Percentiles rank a stretch among this genome's conserved stretches.
Conservation (phyloP, 331 rosid genomes). For the Quercus tomentella region DNA sequence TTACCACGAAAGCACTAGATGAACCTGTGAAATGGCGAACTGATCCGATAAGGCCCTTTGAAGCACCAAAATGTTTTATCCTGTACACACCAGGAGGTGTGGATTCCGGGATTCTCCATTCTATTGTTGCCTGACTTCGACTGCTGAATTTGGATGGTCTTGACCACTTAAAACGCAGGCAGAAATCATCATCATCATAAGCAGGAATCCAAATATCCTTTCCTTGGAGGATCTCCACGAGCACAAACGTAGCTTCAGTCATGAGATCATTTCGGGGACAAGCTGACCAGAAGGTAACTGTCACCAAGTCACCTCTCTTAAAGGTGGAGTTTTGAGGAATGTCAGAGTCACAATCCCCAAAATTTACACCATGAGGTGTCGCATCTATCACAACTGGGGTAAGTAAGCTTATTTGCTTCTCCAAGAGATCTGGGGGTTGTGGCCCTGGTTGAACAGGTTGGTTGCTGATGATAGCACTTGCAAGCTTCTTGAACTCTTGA, state of each 20-base stretch:
- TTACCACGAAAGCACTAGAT: conserved; percentile 73
- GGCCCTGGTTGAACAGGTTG: conserved; percentile 55
- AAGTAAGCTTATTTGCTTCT: conserved; percentile 69
- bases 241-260: conserved; percentile 89
- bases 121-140: conserved; percentile 63
- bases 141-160: conserved; percentile 61
- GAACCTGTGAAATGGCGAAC: conserved; percentile 76
- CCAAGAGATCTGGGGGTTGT: conserved; percentile 79
- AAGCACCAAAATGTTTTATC: conserved; percentile 76
- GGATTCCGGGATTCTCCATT: conserved; percentile 73
- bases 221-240: conserved; percentile 66
- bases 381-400: conserved; percentile 72
- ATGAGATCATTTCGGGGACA: conserved; percentile 88
- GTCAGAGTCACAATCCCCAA: conserved; percentile 66
- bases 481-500: conserved; percentile 89
- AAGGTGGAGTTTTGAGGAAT: conserved; percentile 67
- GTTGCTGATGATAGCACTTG: conserved; percentile 41
- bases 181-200: conserved; percentile 88
- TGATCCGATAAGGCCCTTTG: conserved; percentile 58
- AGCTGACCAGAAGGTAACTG: conserved; percentile 73
- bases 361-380: conserved; percentile 52
- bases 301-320: conserved; percentile 54
- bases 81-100: conserved; percentile 69
- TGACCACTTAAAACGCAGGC: conserved; percentile 85
- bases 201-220: conserved; percentile 70